A percentile compares a stretch with the other conserved stretches of the same genome.
Evolutionary conservation across 345 rosid species (phyloP).

Genomic region (Eutrema yunnanense): DNA sequence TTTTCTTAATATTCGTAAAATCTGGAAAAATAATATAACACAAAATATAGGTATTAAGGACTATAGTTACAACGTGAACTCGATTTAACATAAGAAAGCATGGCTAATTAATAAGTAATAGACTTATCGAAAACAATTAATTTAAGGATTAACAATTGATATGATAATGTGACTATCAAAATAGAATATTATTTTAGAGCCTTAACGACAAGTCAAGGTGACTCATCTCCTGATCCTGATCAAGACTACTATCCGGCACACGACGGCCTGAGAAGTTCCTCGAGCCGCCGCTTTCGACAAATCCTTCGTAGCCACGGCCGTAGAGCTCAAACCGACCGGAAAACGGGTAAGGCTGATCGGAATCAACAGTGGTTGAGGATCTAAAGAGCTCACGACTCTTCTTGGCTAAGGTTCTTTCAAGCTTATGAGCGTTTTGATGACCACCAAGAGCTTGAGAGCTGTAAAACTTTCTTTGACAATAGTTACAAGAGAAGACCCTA

Average conservation of each 20-base stretch:
- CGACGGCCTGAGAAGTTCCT: constrained; percentile 29
- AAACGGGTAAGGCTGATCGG: constrained; percentile 21
- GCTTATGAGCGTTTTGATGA: constrained; percentile 97
- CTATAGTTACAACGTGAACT: constrained; percentile 13
- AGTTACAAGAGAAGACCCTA: constrained; percentile 84
- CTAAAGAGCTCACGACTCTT: constrained; percentile 54
- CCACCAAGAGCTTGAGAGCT: constrained; percentile 99
- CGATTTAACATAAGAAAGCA: not conserved
- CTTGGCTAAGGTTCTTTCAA: constrained; percentile 87
- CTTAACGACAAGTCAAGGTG: constrained; percentile 77
- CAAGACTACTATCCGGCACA: constrained; percentile 37
- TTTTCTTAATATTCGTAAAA: not conserved
- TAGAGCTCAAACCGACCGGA: constrained; percentile 33
- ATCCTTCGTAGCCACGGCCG: constrained; percentile 39
- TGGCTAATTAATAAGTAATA: not conserved
- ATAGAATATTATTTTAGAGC: constrained; percentile 39
- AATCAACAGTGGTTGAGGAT: constrained; percentile 14
- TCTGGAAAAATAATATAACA: not conserved
- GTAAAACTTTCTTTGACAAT: constrained; percentile 83
- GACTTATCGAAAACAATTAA: not conserved
- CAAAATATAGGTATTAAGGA: constrained; percentile 6
- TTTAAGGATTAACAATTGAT: constrained; percentile 11
- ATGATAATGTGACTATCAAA: constrained; percentile 15
- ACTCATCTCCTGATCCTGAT: constrained; percentile 63
- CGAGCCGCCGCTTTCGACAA: constrained; percentile 33